Evolutionary conservation across 2,329 filamentous ascomycete species (phyloP).

Genomic region (Penicillium sp.): DNA sequence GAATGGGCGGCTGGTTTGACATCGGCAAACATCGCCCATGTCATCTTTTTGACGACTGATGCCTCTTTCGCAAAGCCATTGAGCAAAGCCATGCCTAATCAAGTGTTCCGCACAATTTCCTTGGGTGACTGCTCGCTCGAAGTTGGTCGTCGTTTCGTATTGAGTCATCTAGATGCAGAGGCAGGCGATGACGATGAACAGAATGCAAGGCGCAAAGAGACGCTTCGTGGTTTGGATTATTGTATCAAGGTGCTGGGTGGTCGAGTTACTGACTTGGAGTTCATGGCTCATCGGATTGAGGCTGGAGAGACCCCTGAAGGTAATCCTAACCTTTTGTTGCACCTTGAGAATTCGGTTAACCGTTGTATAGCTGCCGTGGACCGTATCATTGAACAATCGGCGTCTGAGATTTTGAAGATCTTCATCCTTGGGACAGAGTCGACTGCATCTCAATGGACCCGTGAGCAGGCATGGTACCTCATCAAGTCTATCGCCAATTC

Average conservation of each 20-base stretch:
- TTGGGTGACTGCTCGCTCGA: conserved; percentile 78
- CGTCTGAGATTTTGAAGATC: conserved; percentile 86
- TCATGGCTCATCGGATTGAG: conserved; percentile 80
- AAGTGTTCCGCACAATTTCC: conserved; percentile 77
- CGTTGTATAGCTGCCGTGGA: conserved; percentile 56
- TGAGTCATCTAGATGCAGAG: conserved; percentile 60
- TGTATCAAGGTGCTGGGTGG: conserved; percentile 78
- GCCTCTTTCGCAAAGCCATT: conserved; percentile 80
- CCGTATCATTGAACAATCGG: conserved; percentile 81
- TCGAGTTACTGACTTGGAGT: conserved; percentile 89
- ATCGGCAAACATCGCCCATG: conserved; percentile 80
- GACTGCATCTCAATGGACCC: conserved; percentile 59
- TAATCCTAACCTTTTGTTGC: conserved; percentile 14
- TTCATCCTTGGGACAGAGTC: conserved; percentile 62
- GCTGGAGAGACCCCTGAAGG: conserved; percentile 69
- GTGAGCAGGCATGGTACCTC: conserved; percentile 82
- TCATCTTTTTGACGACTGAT: conserved; percentile 87
- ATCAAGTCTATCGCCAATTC: conserved; percentile 67
- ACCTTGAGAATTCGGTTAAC: conserved; percentile 14
- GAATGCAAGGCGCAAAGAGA: conserved; percentile 34
- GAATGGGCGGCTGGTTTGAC: conserved; percentile 86
- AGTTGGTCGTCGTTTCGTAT: conserved; percentile 81
- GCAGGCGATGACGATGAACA: conserved; percentile 27
- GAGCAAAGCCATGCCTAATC: conserved; percentile 76
- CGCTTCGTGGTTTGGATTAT: conserved; percentile 65